These are phyloP conservation scores for Boletellus ananiceps DNA, from an alignment of 768 basidiomycete genomes.

Conservation along the genomic window DNA sequence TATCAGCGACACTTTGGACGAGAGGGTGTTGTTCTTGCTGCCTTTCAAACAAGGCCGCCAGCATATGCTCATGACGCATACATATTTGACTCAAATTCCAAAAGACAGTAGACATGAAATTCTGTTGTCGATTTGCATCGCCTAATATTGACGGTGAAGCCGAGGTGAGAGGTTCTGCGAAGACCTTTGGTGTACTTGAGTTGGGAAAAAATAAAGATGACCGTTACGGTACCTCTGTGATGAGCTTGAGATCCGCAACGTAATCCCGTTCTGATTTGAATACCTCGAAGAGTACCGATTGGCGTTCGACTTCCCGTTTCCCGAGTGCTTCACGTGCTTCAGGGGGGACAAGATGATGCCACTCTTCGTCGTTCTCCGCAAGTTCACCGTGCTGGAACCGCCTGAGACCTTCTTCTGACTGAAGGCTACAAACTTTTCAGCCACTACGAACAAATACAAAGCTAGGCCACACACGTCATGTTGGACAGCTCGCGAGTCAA, in stretches of 20 bases:
- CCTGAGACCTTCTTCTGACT: conserved; percentile 57
- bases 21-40: conserved; percentile 85
- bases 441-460: not conserved
- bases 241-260: conserved; percentile 69
- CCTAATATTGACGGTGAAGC: conserved; percentile 63
- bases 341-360: conserved; percentile 75
- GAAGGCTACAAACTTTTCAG: conserved; percentile 39
- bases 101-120: conserved; percentile 79
- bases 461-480: conserved; percentile 35
- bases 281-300: conserved; percentile 84
- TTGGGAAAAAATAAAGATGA: not conserved
- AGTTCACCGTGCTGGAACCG: conserved; percentile 67
- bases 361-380: conserved; percentile 68
- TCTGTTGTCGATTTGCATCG: conserved; percentile 45
- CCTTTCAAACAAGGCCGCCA: conserved; percentile 68
- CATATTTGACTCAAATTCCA: conserved; percentile 72
- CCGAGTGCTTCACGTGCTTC: conserved; percentile 67
- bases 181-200: conserved; percentile 47
- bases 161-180: conserved; percentile 58
- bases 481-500: conserved; percentile 34
- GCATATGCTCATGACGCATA: conserved; percentile 60
- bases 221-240: conserved; percentile 52
- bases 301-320: conserved; percentile 75
- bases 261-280: conserved; percentile 90
- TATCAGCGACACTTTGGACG: conserved; percentile 77